Percentiles rank a stretch among this genome's conserved stretches.
phyloP scores from a whole-genome alignment of 495 filamentous ascomycete species.

The Neurospora africana region DNA sequence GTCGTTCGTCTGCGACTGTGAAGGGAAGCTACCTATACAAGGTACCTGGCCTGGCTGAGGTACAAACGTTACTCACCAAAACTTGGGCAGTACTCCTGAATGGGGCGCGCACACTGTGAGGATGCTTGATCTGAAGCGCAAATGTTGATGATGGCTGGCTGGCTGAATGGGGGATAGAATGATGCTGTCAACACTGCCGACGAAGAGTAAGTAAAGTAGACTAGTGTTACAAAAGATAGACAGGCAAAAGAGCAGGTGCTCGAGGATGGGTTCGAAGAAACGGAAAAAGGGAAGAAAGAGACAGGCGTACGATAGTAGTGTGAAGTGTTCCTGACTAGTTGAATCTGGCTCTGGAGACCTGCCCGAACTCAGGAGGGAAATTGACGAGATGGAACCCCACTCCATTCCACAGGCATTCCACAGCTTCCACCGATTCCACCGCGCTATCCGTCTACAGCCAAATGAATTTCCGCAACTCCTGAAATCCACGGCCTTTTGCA shows the following conservation, averaged over 20 bases:
- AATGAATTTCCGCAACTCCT: not conserved
- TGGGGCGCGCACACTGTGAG: not conserved
- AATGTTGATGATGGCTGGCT: not conserved
- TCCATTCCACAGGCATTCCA: not conserved
- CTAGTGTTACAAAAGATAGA: not conserved
- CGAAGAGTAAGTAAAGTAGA: not conserved
- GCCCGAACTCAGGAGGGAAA: not conserved
- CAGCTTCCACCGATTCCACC: not conserved
- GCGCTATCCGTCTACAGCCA: not conserved
- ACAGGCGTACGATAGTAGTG: constrained; percentile 2
- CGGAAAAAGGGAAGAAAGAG: not conserved
- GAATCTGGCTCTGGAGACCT: not conserved
- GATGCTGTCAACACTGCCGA: not conserved
- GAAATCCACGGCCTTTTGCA: not conserved
- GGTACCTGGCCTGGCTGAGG: not conserved
- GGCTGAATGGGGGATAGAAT: not conserved
- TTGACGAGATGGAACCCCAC: not conserved
- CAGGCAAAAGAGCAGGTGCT: not conserved
- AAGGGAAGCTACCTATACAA: not conserved
- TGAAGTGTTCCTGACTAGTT: not conserved
- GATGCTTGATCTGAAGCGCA: not conserved
- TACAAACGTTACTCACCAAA: not conserved
- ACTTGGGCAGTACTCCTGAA: not conserved
- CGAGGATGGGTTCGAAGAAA: not conserved
- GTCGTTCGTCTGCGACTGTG: not conserved